Evolutionary conservation across 805 yeast genomes (phyloP), one percentile per base, ranked within the genome.

Genomic region (Debaryomyces tyrocola): DNA sequence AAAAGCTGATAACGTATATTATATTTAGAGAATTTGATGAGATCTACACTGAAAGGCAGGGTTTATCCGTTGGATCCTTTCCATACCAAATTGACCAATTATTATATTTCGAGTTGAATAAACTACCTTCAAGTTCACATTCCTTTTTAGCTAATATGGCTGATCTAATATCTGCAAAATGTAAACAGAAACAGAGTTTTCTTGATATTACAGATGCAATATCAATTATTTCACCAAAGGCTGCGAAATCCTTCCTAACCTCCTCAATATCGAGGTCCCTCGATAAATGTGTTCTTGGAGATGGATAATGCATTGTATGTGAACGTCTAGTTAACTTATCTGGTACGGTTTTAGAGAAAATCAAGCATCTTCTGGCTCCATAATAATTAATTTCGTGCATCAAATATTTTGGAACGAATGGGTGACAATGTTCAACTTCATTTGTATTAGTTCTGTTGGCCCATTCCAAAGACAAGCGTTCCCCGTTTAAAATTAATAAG

Each of bases 61-160:
- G 82, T 47, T 63, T 70, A 52, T 85, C 90, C 6, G 87, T 73
- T 1, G 79, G 78, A 60, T 87, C 95, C 37, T 74, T 76, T 0
- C 85, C 87, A 53, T 79, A 87, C 81, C 83, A 77, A 1, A 84
- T 64, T 6, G 72, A 63, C 94, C 94, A 87, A 4, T 70, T 78
- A 9, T 60, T 61, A 55, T 83, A 87, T 53, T 75, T 80, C 4
- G 52, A 53, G 44, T 68, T 57, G 53, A 84, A 54, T 2, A 35
- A 45, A 0, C 78, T 62, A 2, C 63, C 68, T 12, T 40, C 47
- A 2, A 55, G 47, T 37, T 60, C 66, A 49, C 76, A 73, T 33
- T 69, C 73, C 28, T 64, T 63, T 61, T 82, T 84, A 2, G 85
- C 89, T 6, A 60, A 57, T 20, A 87, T 77, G 0, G 94, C 87